Evolutionary conservation across 164 flowering plant species (phyloP).

Genomic region (Saururus chinensis): DNA sequence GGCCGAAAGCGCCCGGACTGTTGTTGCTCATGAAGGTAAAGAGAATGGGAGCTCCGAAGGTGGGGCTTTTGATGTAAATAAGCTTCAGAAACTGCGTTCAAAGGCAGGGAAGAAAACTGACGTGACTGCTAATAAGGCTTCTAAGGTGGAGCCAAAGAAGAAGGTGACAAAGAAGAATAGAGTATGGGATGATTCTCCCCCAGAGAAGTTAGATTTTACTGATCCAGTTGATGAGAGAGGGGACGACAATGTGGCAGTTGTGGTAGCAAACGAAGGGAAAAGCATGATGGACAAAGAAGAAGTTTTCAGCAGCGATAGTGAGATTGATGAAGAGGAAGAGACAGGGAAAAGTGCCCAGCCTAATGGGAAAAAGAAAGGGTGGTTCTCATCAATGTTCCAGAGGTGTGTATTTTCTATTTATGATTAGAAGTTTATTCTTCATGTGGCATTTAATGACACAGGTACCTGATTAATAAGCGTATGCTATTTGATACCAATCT

Average conservation of each 20-base stretch:
- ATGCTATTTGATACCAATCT: no score
- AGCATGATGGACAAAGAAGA: constrained; percentile 97
- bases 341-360: constrained; percentile 27
- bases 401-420: constrained; percentile 34
- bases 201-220: constrained; percentile 75
- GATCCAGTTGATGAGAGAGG: constrained; percentile 63
- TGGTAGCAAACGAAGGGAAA: constrained; percentile 55
- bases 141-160: constrained; percentile 61
- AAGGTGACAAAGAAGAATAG: constrained; percentile 74
- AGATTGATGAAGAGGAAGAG: constrained; percentile 60
- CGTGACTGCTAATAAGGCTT: constrained; percentile 39
- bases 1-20: constrained; percentile 15
- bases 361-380: constrained; percentile 66
- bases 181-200: constrained; percentile 83
- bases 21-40: constrained; percentile 35
- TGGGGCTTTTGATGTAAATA: constrained; percentile 90
- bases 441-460: neutral
- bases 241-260: constrained; percentile 36
- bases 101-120: constrained; percentile 72
- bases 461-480: neutral
- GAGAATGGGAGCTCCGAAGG: constrained; percentile 38
- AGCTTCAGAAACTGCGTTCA: constrained; percentile 54
- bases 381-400: constrained; percentile 96
- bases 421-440: neutral
- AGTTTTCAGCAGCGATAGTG: constrained; percentile 71